A percentile compares a stretch with the other conserved stretches of the same genome.
These are phyloP conservation scores for Coniochaeta ligniaria DNA, from an alignment of 2,329 filamentous ascomycete species.

Conservation along the genomic window DNA sequence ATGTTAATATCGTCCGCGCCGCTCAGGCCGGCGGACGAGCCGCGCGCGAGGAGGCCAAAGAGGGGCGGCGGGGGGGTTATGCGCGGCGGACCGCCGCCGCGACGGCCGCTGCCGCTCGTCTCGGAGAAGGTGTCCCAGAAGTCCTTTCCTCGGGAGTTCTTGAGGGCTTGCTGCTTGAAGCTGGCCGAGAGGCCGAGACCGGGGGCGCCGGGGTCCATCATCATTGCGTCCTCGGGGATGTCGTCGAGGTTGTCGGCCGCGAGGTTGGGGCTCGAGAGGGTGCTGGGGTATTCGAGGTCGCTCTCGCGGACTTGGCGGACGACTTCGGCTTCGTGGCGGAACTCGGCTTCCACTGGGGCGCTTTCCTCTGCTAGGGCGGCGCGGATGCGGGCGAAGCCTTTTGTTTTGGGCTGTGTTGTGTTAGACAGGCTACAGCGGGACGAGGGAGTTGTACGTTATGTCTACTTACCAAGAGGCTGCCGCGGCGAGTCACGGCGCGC, in stretches of 20 bases:
- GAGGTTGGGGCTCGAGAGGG: conserved; percentile 62
- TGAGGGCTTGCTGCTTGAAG: conserved; percentile 68
- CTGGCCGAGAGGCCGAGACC: conserved; percentile 47
- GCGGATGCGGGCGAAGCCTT: conserved; percentile 87
- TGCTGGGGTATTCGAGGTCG: conserved; percentile 59
- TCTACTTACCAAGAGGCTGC: conserved; percentile 71
- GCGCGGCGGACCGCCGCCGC: conserved; percentile 9
- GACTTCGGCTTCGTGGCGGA: conserved; percentile 87
- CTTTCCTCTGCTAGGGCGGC: conserved; percentile 85
- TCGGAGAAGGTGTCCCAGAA: conserved; percentile 80
- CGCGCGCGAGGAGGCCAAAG: conserved; percentile 47
- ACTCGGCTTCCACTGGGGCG: conserved; percentile 80
- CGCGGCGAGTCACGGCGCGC: conserved; percentile 75
- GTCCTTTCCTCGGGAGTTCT: conserved; percentile 61
- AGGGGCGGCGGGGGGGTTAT: conserved; percentile 56
- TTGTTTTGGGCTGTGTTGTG: conserved; percentile 73
- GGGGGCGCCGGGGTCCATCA: conserved; percentile 43
- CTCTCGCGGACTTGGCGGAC: conserved; percentile 92
- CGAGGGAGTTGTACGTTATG: background rate
- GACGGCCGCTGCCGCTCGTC: conserved; percentile 38
- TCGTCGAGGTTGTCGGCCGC: conserved; percentile 60
- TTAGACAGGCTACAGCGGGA: background rate
- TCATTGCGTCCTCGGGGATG: conserved; percentile 61
- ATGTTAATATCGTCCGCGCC: conserved; percentile 62
- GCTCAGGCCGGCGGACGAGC: conserved; percentile 53